Evolutionary conservation across 805 yeast genomes (phyloP), one percentile per base, ranked within the genome.

Genomic region (Lipomyces yamadae): DNA sequence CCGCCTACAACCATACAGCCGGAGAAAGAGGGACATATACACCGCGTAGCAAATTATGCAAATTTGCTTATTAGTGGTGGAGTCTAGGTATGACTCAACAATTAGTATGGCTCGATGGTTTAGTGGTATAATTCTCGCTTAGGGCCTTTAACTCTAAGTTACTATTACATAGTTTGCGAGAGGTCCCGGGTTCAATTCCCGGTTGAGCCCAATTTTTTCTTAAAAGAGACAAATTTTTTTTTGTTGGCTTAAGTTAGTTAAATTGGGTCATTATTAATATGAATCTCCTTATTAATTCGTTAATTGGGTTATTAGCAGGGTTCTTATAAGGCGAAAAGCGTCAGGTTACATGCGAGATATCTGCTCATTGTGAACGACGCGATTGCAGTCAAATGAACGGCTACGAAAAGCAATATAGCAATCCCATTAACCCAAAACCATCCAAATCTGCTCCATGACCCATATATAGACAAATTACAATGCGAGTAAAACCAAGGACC

Each of bases 151-250:
- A 72, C 75, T 65, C 73, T 74, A 70, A 74, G 76, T 74, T 58
- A 13, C 48, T 42, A 53, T 67, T 52, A 1, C 24, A 29, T 32
- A 70, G 68, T 61, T 68, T 74, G 77, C 77, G 77, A 74, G 77
- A 74, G 77, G 77, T 74, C 77, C 77, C 77, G 77, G 77, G 77
- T 74, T 74, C 77, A 74, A 74, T 74, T 74, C 77, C 77, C 77
- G 77, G 77, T 75, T 74, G 77, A 75, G 77, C 77, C 77, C 77
- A 52, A 33, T 60, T 64, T 72, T 74, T 73, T 64, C 11, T 1
- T 3, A 4, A 13, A 50, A 29, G 54, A 42, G 2, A 37, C 53
- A 15, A 5, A 6, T 2, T 39, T 10, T 8, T 56, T 45, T 32
- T 52, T 52, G 55, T 8, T 42, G 8, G n/a, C 48, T 4, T n/a